These are phyloP conservation scores for Claviceps africana DNA, from an alignment of 2,329 filamentous ascomycete genomes.

Conservation along the genomic window DNA sequence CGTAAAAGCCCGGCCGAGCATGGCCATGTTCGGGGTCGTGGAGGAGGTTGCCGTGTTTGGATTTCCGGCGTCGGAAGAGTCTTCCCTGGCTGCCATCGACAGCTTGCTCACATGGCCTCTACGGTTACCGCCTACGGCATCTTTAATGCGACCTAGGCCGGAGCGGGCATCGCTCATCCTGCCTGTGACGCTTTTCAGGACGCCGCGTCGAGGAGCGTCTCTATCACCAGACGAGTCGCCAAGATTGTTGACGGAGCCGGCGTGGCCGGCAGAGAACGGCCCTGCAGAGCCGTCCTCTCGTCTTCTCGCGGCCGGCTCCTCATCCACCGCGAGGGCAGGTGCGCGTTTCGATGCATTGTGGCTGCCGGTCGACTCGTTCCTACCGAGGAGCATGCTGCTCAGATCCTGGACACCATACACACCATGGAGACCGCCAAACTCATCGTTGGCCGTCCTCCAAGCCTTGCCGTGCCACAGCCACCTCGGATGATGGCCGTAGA, in stretches of 20 bases:
- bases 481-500: slow-evolving; percentile 70
- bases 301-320: slow-evolving; percentile 30
- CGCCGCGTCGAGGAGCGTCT: slow-evolving; percentile 46
- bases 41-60: slow-evolving; percentile 4
- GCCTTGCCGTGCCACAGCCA: slow-evolving; percentile 94
- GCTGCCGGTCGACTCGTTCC: slow-evolving; percentile 27
- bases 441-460: slow-evolving; percentile 43
- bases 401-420: slow-evolving; percentile 28
- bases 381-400: slow-evolving; percentile 36
- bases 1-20: slow-evolving; percentile 38
- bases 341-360: slow-evolving; percentile 32
- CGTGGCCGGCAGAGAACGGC: slow-evolving; percentile 28
- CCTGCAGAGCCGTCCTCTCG: slow-evolving; percentile 29
- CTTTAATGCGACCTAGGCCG: slow-evolving; percentile 73
- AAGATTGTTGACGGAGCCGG: slow-evolving; percentile 32
- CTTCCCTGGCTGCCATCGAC: slow-evolving; percentile 37
- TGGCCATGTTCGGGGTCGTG: slow-evolving; percentile 10
- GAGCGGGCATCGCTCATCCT: slow-evolving; percentile 70
- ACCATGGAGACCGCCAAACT: slow-evolving; percentile 27
- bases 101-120: slow-evolving; percentile 38
- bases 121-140: slow-evolving; percentile 55
- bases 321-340: slow-evolving; percentile 38
- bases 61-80: slow-evolving; percentile 24
- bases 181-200: slow-evolving; percentile 68
- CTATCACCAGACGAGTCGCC: slow-evolving; percentile 36